A percentile compares a stretch with the other conserved stretches of the same genome.
These are phyloP conservation scores for Logfia minima DNA, from an alignment of 129 eudicot species.

Conservation along the genomic window DNA sequence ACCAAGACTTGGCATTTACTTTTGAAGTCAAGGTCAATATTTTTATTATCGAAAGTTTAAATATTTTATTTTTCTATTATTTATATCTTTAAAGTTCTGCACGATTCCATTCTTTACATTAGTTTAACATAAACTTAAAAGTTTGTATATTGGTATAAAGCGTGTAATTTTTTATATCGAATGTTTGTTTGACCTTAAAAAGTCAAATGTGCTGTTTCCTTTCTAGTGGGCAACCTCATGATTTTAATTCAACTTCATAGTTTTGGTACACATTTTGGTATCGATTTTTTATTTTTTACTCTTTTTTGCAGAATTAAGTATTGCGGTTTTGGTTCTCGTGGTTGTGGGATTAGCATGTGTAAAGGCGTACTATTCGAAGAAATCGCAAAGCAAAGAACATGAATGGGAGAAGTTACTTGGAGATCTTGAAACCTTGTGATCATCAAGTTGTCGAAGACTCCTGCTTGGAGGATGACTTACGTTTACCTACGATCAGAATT, in stretches of 20 bases:
- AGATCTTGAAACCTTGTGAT: constrained; percentile 37
- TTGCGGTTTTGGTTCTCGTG: constrained; percentile 32
- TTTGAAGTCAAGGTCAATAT: constrained; percentile 25
- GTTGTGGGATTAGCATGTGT: constrained; percentile 27
- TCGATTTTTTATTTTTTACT: background rate
- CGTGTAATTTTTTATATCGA: background rate
- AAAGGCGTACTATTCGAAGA: constrained; percentile 29
- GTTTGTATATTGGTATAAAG: background rate
- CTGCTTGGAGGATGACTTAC: background rate
- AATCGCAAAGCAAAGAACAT: constrained; percentile 22
- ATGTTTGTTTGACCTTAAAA: constrained; percentile 4
- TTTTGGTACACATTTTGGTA: background rate
- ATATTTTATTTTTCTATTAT: background rate
- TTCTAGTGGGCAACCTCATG: background rate
- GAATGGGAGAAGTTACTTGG: constrained; percentile 34
- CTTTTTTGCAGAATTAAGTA: constrained; percentile 32
- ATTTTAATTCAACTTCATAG: no score
- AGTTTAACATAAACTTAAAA: background rate
- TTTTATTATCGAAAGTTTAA: background rate
- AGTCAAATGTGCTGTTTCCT: constrained; percentile 4
- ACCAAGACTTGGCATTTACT: constrained; percentile 11
- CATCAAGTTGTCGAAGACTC: background rate
- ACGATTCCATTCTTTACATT: background rate
- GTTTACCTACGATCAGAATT: no score
- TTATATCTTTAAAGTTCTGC: background rate